Base-by-base conservation (phyloP, 208 protist species). In the Herpetomonas muscarum region DNA sequence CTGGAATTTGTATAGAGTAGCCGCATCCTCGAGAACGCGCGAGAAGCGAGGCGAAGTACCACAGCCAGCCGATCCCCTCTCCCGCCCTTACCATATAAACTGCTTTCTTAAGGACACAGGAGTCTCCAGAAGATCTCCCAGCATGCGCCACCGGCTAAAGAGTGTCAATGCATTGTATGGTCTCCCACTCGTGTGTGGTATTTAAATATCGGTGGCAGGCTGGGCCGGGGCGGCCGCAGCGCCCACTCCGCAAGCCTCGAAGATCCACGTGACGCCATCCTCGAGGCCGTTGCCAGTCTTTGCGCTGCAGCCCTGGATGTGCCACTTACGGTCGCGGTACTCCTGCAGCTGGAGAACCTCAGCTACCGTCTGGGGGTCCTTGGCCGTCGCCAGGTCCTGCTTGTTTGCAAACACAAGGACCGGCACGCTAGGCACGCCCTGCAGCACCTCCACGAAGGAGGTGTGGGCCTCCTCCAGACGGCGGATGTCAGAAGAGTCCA, bases 381-480 rank as follows among this genome's bases (percentile, higher is more conserved):
- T 85, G 1, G 96, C 87, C 0, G 92, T 89, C 17, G 92, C 87
- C 28, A 99, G 74, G 74, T 99, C 99, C 66, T 99, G 98, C 87
- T 99, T 99, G 79, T 99, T 99, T 15, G 98, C 98, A 49, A 99
- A 95, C 28, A 99, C 90, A 6, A 99, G 81, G 29, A 99, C 81
- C 24, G 98, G 97, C 19, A 98, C 97, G 6, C 86, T 91, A 6
- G 96, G 94, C 0, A 99, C 79, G 24, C 96, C 88, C 72, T 88
- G 63, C 25, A 99, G 70, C 0, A 99, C 77, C 44, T 90, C 72
- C 10, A 81, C 55, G 37, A 99, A 92, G 55, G 99, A 91, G 31
- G 68, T 56, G 37, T 92, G 81, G 44, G 96, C 94, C 64, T 99
- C 96, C 42, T 92, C 85, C 53, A 87, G 81, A 37, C 85, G 82